These are phyloP conservation scores for Vitis riparia DNA, from an alignment of 164 flowering plant species.

Conservation along the genomic window DNA sequence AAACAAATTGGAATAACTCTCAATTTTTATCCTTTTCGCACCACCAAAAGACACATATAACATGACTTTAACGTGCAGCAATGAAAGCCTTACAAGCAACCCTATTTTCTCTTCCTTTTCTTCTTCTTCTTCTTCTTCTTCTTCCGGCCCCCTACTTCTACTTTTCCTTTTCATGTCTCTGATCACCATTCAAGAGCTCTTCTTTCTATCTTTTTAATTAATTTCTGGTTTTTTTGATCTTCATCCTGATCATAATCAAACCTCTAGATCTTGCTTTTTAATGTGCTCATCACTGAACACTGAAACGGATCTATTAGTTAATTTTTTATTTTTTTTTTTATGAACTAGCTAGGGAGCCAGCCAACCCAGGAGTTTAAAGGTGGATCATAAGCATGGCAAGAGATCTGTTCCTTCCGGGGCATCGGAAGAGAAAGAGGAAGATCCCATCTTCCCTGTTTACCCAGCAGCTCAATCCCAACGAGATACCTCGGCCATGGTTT, in stretches of 20 bases:
- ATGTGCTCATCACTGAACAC: not conserved
- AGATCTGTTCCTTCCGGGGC: slow-evolving; percentile 21
- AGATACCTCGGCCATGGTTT: slow-evolving; percentile 35
- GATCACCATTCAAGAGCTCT: too few species aligned
- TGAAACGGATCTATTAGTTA: not conserved
- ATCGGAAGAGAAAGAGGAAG: slow-evolving; percentile 13
- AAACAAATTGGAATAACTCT: not conserved
- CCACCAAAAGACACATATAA: slow-evolving; percentile 3
- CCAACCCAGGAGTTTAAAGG: not conserved
- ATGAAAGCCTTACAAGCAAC: slow-evolving; percentile 15
- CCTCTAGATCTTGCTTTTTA: not conserved
- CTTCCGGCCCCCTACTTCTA: not conserved
- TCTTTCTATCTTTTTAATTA: not conserved
- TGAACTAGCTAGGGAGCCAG: too few species aligned
- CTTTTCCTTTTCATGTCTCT: not conserved
- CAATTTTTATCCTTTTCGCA: not conserved
- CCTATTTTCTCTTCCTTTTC: not conserved
- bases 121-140: not conserved
- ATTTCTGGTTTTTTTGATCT: too few species aligned
- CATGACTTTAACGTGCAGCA: slow-evolving; percentile 6
- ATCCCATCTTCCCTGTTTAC: not conserved
- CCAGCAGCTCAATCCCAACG: slow-evolving; percentile 31
- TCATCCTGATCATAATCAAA: too few species aligned
- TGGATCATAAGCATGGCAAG: slow-evolving; percentile 33
- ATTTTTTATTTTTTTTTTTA: too few species aligned